Evolutionary conservation across 768 basidiomycete genomes (phyloP), one percentile per base, ranked within the genome.

Genomic region (Terana coerulea): DNA sequence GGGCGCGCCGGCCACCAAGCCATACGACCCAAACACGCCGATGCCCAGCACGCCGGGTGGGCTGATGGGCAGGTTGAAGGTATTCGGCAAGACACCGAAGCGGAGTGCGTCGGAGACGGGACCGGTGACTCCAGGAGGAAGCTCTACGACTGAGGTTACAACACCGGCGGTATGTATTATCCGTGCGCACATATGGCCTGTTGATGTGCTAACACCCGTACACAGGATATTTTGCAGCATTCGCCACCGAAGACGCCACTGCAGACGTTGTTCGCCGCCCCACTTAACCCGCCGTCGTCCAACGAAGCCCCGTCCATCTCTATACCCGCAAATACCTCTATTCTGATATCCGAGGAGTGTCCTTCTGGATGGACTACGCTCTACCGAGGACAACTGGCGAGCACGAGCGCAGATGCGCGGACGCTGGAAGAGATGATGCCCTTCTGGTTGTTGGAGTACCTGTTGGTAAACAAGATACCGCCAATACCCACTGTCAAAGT

Each of bases 361-460:
- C 71, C 78, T 21, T 81, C 81, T 2, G 85, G 85, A 24, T 95
- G 88, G 81, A 78, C 75, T 2, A 84, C 80, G 2, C 69, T 91
- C 1, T 98, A 95, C 62, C 76, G 91, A 29, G 84, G 91, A 2
- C 77, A 78, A 24, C 81, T 87, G 2, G 74, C 76, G 1, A 75
- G 74, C 29, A 78, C 81, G 7, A 80, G 73, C 47, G 72, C 72
- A 1, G 85, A 87, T 49, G 59, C 72, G 48, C 66, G 71, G 34
- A 55, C 65, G 12, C 72, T 98, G 30, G 94, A 97, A 68, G 80
- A 83, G 60, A 76, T 71, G 33, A 82, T 92, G 75, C 95, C 95
- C 3, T 62, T 84, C 57, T 98, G 95, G 95, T 70, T 97, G 42
- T 70, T 92, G 45, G 91, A 98, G 65, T 95, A 87, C 60, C 69